Evolutionary conservation across 2,329 filamentous ascomycete genomes (phyloP).

Genomic region (Penicillium sp.): DNA sequence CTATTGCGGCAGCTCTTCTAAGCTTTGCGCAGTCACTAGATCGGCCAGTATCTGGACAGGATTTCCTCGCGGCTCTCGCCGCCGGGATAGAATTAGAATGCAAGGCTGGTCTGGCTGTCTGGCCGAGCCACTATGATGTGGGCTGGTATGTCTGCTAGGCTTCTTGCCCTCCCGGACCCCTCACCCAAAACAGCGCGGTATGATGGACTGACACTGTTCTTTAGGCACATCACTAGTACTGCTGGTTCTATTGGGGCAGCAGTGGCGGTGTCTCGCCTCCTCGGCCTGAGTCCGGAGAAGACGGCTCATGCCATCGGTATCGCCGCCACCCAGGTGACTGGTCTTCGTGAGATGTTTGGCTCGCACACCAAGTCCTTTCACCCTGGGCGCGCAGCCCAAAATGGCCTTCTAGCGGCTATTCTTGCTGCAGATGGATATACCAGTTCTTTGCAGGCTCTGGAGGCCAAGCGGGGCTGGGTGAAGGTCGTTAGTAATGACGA

Average conservation of each 20-base stretch:
- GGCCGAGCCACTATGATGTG: constrained; percentile 48
- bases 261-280: no score
- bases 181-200: no score
- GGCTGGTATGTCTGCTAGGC: no score
- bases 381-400: constrained; percentile 46
- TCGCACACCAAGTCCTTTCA: constrained; percentile 51
- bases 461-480: constrained; percentile 48
- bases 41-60: constrained; percentile 34
- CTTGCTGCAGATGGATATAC: constrained; percentile 45
- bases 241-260: constrained; percentile 48
- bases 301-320: constrained; percentile 49
- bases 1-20: constrained; percentile 45
- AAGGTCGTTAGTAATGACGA: constrained; percentile 47
- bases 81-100: constrained; percentile 48
- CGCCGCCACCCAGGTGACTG: constrained; percentile 47
- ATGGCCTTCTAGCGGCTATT: constrained; percentile 42
- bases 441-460: constrained; percentile 40
- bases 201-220: no score
- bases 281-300: no score
- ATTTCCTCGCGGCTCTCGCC: constrained; percentile 46
- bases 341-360: constrained; percentile 49
- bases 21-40: constrained; percentile 33
- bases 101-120: constrained; percentile 46
- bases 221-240: background rate
- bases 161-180: no score